phyloP scores from a whole-genome alignment of 2,329 filamentous ascomycete species.

The Exophiala dermatitidis region DNA sequence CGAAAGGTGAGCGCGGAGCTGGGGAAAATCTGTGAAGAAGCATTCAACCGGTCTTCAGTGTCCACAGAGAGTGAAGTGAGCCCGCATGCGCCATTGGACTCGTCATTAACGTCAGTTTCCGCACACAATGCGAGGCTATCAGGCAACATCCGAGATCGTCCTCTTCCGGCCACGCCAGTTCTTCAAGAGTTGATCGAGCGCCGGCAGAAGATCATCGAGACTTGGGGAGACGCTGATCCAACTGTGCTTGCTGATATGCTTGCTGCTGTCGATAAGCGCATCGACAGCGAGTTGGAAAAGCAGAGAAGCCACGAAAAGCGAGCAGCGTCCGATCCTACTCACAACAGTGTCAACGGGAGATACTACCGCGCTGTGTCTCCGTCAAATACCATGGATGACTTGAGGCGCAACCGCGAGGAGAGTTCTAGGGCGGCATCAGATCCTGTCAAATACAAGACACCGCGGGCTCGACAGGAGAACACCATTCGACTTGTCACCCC shows the following conservation, averaged over 20 bases:
- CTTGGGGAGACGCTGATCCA: conserved; percentile 40
- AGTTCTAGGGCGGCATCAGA: conserved; percentile 32
- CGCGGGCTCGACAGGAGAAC: conserved; percentile 27
- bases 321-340: conserved; percentile 42
- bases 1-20: conserved; percentile 77
- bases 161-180: conserved; percentile 39
- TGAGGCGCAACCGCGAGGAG: conserved; percentile 15
- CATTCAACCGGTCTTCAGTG: conserved; percentile 66
- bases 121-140: conserved; percentile 28
- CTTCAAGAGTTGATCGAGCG: conserved; percentile 52
- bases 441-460: conserved; percentile 19
- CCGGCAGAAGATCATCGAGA: conserved; percentile 50
- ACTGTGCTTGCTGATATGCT: conserved; percentile 49
- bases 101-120: conserved; percentile 44
- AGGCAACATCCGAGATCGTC: conserved; percentile 32
- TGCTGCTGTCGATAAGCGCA: conserved; percentile 52
- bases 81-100: conserved; percentile 38
- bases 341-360: conserved; percentile 1
- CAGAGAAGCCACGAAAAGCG: conserved; percentile 33
- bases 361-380: conserved; percentile 13
- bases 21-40: conserved; percentile 84
- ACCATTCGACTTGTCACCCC: conserved; percentile 54
- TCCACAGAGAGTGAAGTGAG: conserved; percentile 40
- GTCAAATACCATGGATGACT: conserved; percentile 26
- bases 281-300: conserved; percentile 37